phyloP scores from a whole-genome alignment of 441 rosid species.

The Daphne laureola region DNA sequence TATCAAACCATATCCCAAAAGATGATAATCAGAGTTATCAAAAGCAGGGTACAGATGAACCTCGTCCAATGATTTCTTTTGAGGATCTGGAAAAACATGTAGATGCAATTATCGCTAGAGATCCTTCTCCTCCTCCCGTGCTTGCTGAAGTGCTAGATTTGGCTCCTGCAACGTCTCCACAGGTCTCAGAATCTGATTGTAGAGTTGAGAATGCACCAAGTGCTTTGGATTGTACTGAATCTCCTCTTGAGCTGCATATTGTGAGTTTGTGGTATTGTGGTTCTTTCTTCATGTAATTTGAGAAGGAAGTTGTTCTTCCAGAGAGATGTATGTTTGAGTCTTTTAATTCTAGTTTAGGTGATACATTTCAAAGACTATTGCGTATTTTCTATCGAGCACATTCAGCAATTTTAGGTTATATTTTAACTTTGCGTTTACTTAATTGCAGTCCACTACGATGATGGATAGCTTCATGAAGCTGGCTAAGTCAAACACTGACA shows the following conservation, averaged over 20 bases:
- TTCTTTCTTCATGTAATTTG: not conserved
- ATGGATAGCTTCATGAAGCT: slow-evolving; percentile 96
- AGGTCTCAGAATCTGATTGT: slow-evolving; percentile 35
- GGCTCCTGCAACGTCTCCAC: slow-evolving; percentile 42
- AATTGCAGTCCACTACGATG: slow-evolving; percentile 73
- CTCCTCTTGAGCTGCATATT: slow-evolving; percentile 86
- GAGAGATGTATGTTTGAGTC: not conserved
- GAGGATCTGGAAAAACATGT: slow-evolving; percentile 51
- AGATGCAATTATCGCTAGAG: slow-evolving; percentile 47
- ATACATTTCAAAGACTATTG: too few species aligned
- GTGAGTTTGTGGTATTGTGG: slow-evolving; percentile 40
- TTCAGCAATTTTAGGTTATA: not conserved
- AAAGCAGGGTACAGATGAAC: slow-evolving; percentile 41
- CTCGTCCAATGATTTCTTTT: slow-evolving; percentile 76
- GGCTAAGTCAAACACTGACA: slow-evolving; percentile 79
- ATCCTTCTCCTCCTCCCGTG: slow-evolving; percentile 93
- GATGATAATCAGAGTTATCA: slow-evolving; percentile 29
- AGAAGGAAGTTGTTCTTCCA: slow-evolving; percentile 1
- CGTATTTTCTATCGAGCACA: too few species aligned
- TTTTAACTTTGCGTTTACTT: slow-evolving; percentile 15
- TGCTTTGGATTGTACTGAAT: slow-evolving; percentile 46
- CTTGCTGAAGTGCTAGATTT: slow-evolving; percentile 92
- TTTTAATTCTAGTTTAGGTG: too few species aligned
- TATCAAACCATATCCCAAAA: slow-evolving; percentile 21
- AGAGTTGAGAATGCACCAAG: slow-evolving; percentile 42